Evolutionary conservation across 495 filamentous ascomycete species (phyloP).

Genomic region (Pseudomonodictys pantanalensis): DNA sequence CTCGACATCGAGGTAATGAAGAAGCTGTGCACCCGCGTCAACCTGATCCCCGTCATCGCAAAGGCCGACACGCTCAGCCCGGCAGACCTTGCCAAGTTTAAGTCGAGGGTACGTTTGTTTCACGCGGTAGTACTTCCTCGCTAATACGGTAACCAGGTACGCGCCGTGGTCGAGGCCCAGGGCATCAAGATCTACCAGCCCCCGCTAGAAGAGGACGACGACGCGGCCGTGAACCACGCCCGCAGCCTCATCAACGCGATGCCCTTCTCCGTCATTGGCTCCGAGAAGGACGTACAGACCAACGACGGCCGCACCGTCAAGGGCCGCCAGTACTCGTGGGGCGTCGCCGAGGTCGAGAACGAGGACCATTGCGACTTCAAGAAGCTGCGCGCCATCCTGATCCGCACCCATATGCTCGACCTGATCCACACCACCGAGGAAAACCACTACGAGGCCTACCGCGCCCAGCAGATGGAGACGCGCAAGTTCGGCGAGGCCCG

Average conservation of each 20-base stretch:
- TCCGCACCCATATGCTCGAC: slow-evolving; percentile 99
- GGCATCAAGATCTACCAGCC: slow-evolving; percentile 99
- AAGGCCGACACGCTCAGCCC: slow-evolving; percentile 98
- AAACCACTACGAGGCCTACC: slow-evolving; percentile 97
- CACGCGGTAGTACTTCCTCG: neutral
- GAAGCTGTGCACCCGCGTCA: slow-evolving; percentile 92
- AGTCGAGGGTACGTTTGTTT: slow-evolving; percentile 67
- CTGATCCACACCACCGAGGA: slow-evolving; percentile 99
- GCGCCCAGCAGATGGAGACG: slow-evolving; percentile 99
- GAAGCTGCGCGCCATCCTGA: slow-evolving; percentile 97
- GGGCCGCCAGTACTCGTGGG: slow-evolving; percentile 98
- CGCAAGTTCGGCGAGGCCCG: slow-evolving; percentile 97
- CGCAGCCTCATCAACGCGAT: slow-evolving; percentile 91
- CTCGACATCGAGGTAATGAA: slow-evolving; percentile 99
- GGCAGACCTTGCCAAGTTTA: slow-evolving; percentile 84
- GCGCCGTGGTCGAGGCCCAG: slow-evolving; percentile 92
- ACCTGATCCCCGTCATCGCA: slow-evolving; percentile 95
- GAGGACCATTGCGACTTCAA: slow-evolving; percentile 99
- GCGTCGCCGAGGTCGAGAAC: slow-evolving; percentile 98
- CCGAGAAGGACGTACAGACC: slow-evolving; percentile 98
- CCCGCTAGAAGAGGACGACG: slow-evolving; percentile 95
- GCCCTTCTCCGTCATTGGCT: slow-evolving; percentile 98
- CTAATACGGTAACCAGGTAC: slow-evolving; percentile 62
- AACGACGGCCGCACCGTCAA: slow-evolving; percentile 93
- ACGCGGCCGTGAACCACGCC: slow-evolving; percentile 89